A percentile compares a stretch with the other conserved stretches of the same genome.
These are phyloP conservation scores for Mucor velutinosus DNA, from an alignment of 371 early-diverging fungal species.

Conservation along the genomic window DNA sequence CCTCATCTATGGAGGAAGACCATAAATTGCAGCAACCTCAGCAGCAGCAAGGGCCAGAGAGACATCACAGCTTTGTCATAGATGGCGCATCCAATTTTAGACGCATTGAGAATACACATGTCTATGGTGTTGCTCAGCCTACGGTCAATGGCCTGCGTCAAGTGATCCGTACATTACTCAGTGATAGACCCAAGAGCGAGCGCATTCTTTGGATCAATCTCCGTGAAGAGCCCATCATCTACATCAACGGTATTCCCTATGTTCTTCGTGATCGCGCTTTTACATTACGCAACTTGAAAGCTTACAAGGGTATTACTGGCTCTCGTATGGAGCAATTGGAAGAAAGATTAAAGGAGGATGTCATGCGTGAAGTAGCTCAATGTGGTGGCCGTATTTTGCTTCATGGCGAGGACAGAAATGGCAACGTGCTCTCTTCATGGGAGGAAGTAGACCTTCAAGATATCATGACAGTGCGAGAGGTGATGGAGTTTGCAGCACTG, in stretches of 20 bases:
- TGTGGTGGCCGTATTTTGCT: conserved; percentile 64
- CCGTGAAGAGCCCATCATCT: conserved; percentile 78
- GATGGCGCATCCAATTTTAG: conserved; percentile 56
- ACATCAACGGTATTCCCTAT: conserved; percentile 75
- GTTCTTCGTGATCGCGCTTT: conserved; percentile 71
- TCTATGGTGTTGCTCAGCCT: conserved; percentile 76
- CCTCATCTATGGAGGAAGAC: conserved; percentile 7
- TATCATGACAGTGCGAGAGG: conserved; percentile 60
- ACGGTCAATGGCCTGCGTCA: conserved; percentile 65
- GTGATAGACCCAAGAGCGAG: conserved; percentile 27
- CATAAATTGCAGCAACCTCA: neutral
- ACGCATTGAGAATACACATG: conserved; percentile 41
- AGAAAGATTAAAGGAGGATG: conserved; percentile 67
- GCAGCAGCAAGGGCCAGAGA: conserved; percentile 11
- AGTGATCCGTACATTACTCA: conserved; percentile 41
- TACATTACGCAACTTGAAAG: conserved; percentile 68
- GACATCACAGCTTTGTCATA: conserved; percentile 40
- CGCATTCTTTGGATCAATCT: conserved; percentile 73
- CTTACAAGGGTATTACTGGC: conserved; percentile 71
- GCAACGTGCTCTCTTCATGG: conserved; percentile 58
- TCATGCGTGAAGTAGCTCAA: conserved; percentile 56
- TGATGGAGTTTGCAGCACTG: conserved; percentile 44
- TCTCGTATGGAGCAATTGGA: conserved; percentile 74
- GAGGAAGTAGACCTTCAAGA: conserved; percentile 58
- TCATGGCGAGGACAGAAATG: conserved; percentile 62